Percentiles rank a stretch among this genome's conserved stretches.
phyloP scores from a whole-genome alignment of 176 grass and related monocot species.

The Melocanna baccifera region DNA sequence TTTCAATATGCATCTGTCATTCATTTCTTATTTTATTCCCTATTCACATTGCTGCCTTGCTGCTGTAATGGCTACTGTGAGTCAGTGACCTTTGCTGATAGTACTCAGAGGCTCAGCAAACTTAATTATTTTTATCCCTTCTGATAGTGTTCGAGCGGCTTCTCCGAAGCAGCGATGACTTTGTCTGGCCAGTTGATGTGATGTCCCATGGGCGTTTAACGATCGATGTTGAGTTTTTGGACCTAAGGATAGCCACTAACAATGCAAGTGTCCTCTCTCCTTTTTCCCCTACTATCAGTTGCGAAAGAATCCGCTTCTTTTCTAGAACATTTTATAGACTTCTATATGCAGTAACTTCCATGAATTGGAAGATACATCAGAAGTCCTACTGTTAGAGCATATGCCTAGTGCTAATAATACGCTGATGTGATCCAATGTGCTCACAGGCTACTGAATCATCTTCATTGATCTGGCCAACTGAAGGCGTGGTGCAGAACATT shows the following conservation, averaged over 20 bases:
- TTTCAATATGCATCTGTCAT: neutral
- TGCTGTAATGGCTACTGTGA: neutral
- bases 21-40: neutral
- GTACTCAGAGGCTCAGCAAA: neutral
- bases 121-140: neutral
- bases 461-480: constrained; percentile 52
- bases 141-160: constrained; percentile 54
- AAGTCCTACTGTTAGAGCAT: neutral
- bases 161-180: constrained; percentile 85
- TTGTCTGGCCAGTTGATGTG: constrained; percentile 66
- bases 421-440: neutral
- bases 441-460: constrained; percentile 55
- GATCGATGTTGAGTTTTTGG: constrained; percentile 86
- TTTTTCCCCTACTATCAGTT: neutral
- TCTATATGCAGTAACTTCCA: neutral
- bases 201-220: constrained; percentile 62
- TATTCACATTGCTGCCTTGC: constrained; percentile 5
- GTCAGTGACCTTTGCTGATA: neutral
- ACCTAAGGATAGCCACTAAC: constrained; percentile 60
- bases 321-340: neutral
- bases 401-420: neutral
- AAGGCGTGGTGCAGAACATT: constrained; percentile 47
- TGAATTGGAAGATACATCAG: neutral
- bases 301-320: neutral
- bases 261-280: constrained; percentile 51